Base-by-base conservation (phyloP, 805 yeast species). In the Cyberlindnera lachancei region DNA sequence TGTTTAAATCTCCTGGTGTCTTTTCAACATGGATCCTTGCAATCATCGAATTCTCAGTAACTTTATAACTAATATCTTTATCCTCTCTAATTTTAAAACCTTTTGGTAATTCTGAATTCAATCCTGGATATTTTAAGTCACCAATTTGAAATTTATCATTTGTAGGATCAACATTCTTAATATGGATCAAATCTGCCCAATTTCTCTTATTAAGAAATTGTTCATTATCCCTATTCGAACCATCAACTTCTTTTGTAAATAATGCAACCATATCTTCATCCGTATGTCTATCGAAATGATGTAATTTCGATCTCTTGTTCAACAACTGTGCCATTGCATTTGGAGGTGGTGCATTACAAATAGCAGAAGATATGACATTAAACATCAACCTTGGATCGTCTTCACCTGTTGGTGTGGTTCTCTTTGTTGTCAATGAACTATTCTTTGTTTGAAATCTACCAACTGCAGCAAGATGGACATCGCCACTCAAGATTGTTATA, bases 311-410 rank as follows among this genome's bases (percentile, higher is more conserved):
- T 45, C 95, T 65, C 45, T 67, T 74, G 55, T 81, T 69, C 44
- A 90, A 61, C 41, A 90, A 62, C 6, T 62, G 59, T 1, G 94
- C 92, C 81, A 90, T 82, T 6, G 79, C 78, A 51, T 76, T 73
- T 2, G 96, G 95, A 3, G 97, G 97, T 10, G 98, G 95, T 0
- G 92, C 76, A 55, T 90, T 90, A 18, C 81, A 76, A 36, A 90
- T 86, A 3, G 97, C 97, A 13, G 95, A 84, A 7, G 92, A 77
- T 27, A 86, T 79, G 27, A 92, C 74, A 52, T 90, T 90, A 56
- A 84, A 70, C 53, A 88, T 79, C 42, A 83, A 66, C 37, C 88
- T 59, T 22, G 83, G 81, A 57, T 88, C 95, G 24, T 63, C 54
- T 41, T 76, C 78, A n/a, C n/a, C n/a, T n/a, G n/a, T n/a, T n/a